Base-by-base conservation (phyloP, 768 basidiomycete species). In the Lactarius psammicola region DNA sequence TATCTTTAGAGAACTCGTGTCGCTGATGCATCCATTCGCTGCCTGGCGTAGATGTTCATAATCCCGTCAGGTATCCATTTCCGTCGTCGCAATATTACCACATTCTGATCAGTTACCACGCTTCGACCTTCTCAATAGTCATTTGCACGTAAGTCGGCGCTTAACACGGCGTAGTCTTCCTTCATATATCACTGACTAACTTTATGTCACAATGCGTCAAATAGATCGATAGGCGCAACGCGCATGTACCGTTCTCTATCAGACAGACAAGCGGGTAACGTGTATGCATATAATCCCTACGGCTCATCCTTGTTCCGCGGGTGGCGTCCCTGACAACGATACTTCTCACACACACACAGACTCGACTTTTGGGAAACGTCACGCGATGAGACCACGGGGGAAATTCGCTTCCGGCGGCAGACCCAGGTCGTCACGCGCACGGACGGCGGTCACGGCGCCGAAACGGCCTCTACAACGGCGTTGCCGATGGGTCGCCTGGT, bases 331-430 rank as follows among this genome's bases (percentile, higher is more conserved):
- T n/a, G 40, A n/a, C 58, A 20, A 46, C n/a, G 1, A 18, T 11
- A 2, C n/a, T 26, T 51, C 4, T 23, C n/a, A 5, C 4, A 38
- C 11, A 38, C 36, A 36, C 36, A 5, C 54, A 69, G 68, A 26
- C 66, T 69, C 20, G 68, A 69, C 56, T 69, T 68, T 42, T 69
- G 68, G 68, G 68, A 69, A 40, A 63, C 60, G 6, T 67, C 68
- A 20, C 56, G 60, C 7, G 64, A 69, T 30, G 66, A 62, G 20
- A 59, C 51, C 31, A 69, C 68, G n/a, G 68, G 68, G 11, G 68
- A 69, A 49, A 67, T 69, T 34, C 68, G 68, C 28, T 69, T 69
- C 62, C 60, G 68, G 26, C 68, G 68, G 6, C 68, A 67, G 60
- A 68, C 67, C 6, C 67, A 68, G 15, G 30, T 58, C 20, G 30